A percentile compares a stretch with the other conserved stretches of the same genome.
Conservation (phyloP, 1,139 yeast genomes). For the Lodderomyces theae region DNA sequence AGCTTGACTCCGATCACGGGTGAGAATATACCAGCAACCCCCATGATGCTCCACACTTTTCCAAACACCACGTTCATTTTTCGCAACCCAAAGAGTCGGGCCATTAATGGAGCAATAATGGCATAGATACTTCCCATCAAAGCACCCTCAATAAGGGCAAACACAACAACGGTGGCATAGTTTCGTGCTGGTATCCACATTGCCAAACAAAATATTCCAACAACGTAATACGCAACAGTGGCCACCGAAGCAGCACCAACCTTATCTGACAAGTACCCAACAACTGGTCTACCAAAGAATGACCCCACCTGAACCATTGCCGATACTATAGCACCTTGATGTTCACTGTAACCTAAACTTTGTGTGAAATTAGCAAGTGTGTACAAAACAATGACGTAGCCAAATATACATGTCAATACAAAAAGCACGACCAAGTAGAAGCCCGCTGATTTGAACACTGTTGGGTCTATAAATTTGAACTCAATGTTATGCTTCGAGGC, state of each 20-base stretch:
- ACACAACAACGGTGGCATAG: constrained; percentile 27
- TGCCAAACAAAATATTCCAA: constrained; percentile 29
- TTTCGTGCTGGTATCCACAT: constrained; percentile 39
- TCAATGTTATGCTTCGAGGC: constrained; percentile 24
- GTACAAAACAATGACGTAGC: constrained; percentile 45
- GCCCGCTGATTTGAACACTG: constrained; percentile 28
- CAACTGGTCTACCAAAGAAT: constrained; percentile 38
- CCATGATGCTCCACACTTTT: constrained; percentile 47
- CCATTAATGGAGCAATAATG: constrained; percentile 28
- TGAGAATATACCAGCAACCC: constrained; percentile 45
- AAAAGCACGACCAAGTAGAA: constrained; percentile 31
- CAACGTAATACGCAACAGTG: constrained; percentile 20
- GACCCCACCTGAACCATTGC: constrained; percentile 47
- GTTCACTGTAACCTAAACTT: constrained; percentile 40
- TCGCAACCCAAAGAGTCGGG: constrained; percentile 45
- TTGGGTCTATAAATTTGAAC: constrained; percentile 33
- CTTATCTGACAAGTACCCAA: constrained; percentile 38
- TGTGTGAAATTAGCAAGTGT: constrained; percentile 45
- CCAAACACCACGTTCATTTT: constrained; percentile 50
- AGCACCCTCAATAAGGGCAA: constrained; percentile 26
- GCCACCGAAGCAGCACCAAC: constrained; percentile 42
- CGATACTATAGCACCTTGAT: constrained; percentile 42
- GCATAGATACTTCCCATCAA: constrained; percentile 32
- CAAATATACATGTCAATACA: constrained; percentile 41
- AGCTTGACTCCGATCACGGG: constrained; percentile 54